These are phyloP conservation scores for Saururus chinensis DNA, from an alignment of 164 flowering plant genomes.

Conservation along the genomic window DNA sequence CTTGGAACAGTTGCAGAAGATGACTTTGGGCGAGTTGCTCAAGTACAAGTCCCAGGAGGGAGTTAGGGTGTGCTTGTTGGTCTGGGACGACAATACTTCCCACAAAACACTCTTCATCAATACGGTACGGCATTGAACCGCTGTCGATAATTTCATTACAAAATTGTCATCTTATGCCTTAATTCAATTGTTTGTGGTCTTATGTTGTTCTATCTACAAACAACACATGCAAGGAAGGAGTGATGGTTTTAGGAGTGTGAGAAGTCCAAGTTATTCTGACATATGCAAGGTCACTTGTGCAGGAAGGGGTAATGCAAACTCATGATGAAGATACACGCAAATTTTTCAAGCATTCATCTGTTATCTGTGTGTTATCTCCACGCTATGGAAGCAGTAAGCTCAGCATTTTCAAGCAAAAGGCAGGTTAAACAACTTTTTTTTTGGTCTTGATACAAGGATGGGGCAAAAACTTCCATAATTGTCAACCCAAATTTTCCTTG, in stretches of 20 bases:
- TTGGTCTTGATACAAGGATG: too few species aligned
- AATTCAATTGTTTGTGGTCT: too few species aligned
- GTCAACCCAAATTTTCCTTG: too few species aligned
- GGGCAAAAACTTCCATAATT: too few species aligned
- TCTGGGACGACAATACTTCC: conserved; percentile 98
- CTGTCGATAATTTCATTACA: too few species aligned
- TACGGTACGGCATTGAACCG: conserved; percentile 34
- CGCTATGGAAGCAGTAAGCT: conserved; percentile 89
- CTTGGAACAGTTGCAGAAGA: conserved; percentile 31
- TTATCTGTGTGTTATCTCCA: conserved; percentile 76
- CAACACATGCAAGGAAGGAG: too few species aligned
- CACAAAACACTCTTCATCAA: conserved; percentile 54
- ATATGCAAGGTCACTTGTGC: conserved; percentile 15
- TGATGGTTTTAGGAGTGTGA: too few species aligned
- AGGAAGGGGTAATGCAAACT: conserved; percentile 89
- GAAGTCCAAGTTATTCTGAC: too few species aligned
- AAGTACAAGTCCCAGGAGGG: conserved; percentile 95
- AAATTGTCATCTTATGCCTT: too few species aligned
- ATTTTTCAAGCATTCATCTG: conserved; percentile 98
- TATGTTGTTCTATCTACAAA: too few species aligned
- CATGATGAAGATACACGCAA: conserved; percentile 90
- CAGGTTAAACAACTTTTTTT: conserved; percentile 15
- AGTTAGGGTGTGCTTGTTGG: conserved; percentile 68
- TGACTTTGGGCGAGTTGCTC: conserved; percentile 84
- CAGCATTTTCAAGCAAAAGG: conserved; percentile 81